Evolutionary conservation across 176 grass and related monocot genomes (phyloP).

Genomic region (Canna indica): DNA sequence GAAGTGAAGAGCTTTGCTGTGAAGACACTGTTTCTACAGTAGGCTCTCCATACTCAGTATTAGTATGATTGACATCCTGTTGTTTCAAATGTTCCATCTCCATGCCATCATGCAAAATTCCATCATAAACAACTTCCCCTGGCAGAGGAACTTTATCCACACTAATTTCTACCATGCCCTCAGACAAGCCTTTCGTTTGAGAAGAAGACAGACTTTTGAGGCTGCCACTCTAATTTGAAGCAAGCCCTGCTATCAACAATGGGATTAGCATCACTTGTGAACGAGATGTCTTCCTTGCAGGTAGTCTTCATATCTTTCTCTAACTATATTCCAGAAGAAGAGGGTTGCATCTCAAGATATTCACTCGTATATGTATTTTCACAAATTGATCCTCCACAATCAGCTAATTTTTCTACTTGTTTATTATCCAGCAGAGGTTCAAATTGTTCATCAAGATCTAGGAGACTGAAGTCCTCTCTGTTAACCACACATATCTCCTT

Average conservation of each 20-base stretch:
- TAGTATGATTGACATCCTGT: background rate
- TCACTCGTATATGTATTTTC: background rate
- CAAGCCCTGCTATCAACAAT: background rate
- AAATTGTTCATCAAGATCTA: conserved; percentile 17
- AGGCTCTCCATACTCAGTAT: conserved; percentile 2
- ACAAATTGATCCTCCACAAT: background rate
- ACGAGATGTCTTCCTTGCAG: background rate
- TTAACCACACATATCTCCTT: conserved; percentile 6
- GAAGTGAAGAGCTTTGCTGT: background rate
- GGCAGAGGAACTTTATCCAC: background rate
- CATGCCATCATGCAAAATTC: background rate
- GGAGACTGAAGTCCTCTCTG: conserved; percentile 10
- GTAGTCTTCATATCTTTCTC: conserved; percentile 1
- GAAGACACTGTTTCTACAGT: background rate
- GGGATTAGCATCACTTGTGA: background rate
- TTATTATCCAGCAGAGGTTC: conserved; percentile 5
- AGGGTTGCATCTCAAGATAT: conserved; percentile 9
- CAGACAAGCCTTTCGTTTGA: background rate
- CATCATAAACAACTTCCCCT: background rate
- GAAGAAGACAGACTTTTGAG: background rate
- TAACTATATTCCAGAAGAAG: background rate
- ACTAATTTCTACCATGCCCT: background rate
- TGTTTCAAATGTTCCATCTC: background rate
- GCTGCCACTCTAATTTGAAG: background rate
- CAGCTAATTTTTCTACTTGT: conserved; percentile 3